Evolutionary conservation across 2,329 filamentous ascomycete species (phyloP), one percentile per base, ranked within the genome.

Genomic region (Pseudogymnoascus sp.): DNA sequence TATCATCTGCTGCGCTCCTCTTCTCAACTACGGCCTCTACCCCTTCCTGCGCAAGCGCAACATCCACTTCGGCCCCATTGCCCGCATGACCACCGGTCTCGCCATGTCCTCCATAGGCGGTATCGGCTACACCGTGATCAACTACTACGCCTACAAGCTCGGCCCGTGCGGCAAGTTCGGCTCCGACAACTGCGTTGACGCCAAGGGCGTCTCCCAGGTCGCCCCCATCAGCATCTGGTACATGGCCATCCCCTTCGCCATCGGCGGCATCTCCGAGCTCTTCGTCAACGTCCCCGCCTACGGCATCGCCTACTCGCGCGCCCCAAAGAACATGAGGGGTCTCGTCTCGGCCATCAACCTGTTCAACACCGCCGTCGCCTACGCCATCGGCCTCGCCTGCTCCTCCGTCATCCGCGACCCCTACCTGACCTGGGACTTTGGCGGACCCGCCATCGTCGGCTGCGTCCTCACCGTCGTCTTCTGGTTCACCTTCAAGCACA

Each of bases 31-130:
- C 31, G 31, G 86, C 23, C 69, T 93, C 60, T 93, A 92, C 75
- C 89, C 89, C 0, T 72, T 81, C 21, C 81, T 92, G 63, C 86
- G 86, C 70, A 84, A 80, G 69, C 63, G 80, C 21, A 83, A 82
- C 31, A 81, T 91, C 72, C 78, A 80, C 63, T 90, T 91, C 77
- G 89, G 83, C 0, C 89, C 88, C 50, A 87, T 92, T 75, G 90
- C 86, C 77, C 86, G 88, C 72, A 91, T 93, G 74, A 82, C 87
- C 2, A 73, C 80, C 7, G 90, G 89, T 60, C 91, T 92, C 77
- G 72, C 85, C 66, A 78, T 90, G 65, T 86, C 83, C 19, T 78
- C 83, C 2, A 70, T 85, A 15, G 83, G 87, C 63, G 85, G 84
- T 80, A 72, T 82, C 61, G 80, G 78, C 23, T 80, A 83, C 2